Conservation (phyloP, 768 basidiomycete species). For the Lactifluus subvellereus region DNA sequence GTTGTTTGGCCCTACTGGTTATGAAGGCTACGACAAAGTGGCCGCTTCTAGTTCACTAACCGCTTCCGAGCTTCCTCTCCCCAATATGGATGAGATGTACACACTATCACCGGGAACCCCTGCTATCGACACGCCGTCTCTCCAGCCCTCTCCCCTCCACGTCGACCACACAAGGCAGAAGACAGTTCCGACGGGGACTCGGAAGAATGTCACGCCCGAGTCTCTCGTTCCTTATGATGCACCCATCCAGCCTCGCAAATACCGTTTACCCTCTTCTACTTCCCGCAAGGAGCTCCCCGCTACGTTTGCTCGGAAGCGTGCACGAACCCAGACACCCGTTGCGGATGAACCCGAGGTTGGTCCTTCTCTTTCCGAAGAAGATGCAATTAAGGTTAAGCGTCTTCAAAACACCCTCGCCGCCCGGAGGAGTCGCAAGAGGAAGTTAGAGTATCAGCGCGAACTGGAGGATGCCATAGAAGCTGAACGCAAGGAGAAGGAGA, state of each 20-base stretch:
- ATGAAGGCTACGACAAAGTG: constrained; percentile 20
- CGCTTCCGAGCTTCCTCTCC: constrained; percentile 22
- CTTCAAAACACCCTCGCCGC: constrained; percentile 84
- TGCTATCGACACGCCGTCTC: constrained; percentile 37
- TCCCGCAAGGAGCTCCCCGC: constrained; percentile 76
- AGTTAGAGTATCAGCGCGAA: constrained; percentile 59
- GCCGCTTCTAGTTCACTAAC: background rate
- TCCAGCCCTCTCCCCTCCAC: constrained; percentile 33
- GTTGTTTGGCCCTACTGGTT: constrained; percentile 21
- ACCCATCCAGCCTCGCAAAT: constrained; percentile 75
- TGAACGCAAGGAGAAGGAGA: constrained; percentile 52
- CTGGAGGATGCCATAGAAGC: constrained; percentile 53
- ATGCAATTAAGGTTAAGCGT: constrained; percentile 73
- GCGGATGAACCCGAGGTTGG: constrained; percentile 42
- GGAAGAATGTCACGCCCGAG: constrained; percentile 62
- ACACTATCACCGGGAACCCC: constrained; percentile 50
- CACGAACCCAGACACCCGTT: constrained; percentile 41
- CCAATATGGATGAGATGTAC: constrained; percentile 37
- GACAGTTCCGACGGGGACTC: constrained; percentile 54
- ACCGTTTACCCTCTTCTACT: constrained; percentile 63
- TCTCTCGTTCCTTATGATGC: constrained; percentile 65
- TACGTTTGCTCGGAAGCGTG: constrained; percentile 61
- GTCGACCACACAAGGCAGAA: constrained; percentile 30
- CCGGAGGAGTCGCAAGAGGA: constrained; percentile 69
- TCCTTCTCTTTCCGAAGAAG: constrained; percentile 48